Conservation (phyloP, 768 basidiomycete genomes). For the Lactarius sp. region DNA sequence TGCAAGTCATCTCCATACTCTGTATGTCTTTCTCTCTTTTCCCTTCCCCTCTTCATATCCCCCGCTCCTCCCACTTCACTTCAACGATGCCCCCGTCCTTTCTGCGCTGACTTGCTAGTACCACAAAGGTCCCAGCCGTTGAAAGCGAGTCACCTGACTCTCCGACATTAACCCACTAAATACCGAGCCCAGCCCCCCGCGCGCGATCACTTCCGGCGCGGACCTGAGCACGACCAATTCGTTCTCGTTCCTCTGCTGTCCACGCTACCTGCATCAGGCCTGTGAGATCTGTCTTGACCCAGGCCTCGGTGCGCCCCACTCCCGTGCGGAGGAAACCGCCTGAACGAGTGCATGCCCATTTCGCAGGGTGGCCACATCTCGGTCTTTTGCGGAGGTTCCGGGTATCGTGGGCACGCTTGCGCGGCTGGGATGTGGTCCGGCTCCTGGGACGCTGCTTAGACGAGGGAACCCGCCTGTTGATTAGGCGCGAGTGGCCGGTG, state of each 20-base stretch:
- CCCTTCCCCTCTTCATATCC: neutral
- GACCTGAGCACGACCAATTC: constrained; percentile 59
- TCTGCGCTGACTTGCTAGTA: constrained; percentile 19
- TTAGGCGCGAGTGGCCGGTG: constrained; percentile 10
- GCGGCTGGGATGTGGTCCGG: constrained; percentile 37
- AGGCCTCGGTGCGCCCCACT: constrained; percentile 33
- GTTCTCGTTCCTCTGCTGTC: constrained; percentile 60
- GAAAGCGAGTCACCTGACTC: neutral
- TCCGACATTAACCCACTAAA: constrained; percentile 13
- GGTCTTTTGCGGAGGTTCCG: constrained; percentile 67
- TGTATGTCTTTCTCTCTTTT: too few relatives aligned
- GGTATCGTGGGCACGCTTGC: constrained; percentile 70
- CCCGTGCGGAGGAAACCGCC: constrained; percentile 10
- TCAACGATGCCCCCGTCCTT: neutral
- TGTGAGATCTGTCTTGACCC: constrained; percentile 75
- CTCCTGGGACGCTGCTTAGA: constrained; percentile 54
- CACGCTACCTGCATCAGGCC: constrained; percentile 64
- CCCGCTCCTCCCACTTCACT: neutral
- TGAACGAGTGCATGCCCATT: constrained; percentile 18
- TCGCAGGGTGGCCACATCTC: constrained; percentile 48
- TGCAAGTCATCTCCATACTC: too few relatives aligned
- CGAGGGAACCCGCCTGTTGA: constrained; percentile 33
- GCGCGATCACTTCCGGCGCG: constrained; percentile 49
- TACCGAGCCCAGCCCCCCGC: constrained; percentile 35
- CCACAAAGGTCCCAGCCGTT: constrained; percentile 22